Conservation (phyloP, 1,139 yeast species). For the Pichia sp. region DNA sequence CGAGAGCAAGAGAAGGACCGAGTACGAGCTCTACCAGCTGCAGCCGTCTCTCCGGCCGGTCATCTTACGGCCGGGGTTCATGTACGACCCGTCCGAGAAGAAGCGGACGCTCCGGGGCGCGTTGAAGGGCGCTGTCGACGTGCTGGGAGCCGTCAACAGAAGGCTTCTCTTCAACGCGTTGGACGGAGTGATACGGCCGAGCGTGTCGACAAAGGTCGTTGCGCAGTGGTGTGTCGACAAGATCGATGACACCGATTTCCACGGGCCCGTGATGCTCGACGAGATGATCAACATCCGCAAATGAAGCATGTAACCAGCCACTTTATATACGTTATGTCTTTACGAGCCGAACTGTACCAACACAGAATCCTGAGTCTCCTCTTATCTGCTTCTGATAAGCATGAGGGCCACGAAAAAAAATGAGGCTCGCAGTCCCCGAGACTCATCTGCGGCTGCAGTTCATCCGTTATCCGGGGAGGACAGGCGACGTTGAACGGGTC, state of each 20-base stretch:
- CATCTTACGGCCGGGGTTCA: constrained; percentile 73
- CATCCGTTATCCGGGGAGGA: not conserved
- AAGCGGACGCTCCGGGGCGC: constrained; percentile 33
- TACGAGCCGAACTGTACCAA: no score
- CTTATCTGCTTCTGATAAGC: not conserved
- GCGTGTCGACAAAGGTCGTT: constrained; percentile 65
- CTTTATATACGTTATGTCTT: not conserved
- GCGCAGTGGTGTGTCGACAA: constrained; percentile 56
- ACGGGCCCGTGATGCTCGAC: constrained; percentile 58
- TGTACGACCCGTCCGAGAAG: constrained; percentile 52
- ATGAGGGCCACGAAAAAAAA: not conserved
- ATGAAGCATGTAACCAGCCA: constrained; percentile 11
- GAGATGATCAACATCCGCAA: constrained; percentile 35
- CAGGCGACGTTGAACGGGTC: no score
- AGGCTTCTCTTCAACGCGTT: constrained; percentile 34
- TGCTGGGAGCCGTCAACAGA: constrained; percentile 44
- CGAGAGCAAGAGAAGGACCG: constrained; percentile 73
- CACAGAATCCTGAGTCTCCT: no score
- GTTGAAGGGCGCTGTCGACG: constrained; percentile 33
- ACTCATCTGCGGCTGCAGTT: not conserved
- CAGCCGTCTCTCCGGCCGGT: constrained; percentile 49
- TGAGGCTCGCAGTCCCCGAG: not conserved
- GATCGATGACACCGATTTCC: constrained; percentile 44
- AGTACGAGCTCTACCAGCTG: constrained; percentile 46
- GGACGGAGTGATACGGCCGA: constrained; percentile 55